Percentiles rank a stretch among this genome's conserved stretches.
Evolutionary conservation across 2,329 filamentous ascomycete genomes (phyloP).

Genomic region (Colletotrichum sansevieriae): DNA sequence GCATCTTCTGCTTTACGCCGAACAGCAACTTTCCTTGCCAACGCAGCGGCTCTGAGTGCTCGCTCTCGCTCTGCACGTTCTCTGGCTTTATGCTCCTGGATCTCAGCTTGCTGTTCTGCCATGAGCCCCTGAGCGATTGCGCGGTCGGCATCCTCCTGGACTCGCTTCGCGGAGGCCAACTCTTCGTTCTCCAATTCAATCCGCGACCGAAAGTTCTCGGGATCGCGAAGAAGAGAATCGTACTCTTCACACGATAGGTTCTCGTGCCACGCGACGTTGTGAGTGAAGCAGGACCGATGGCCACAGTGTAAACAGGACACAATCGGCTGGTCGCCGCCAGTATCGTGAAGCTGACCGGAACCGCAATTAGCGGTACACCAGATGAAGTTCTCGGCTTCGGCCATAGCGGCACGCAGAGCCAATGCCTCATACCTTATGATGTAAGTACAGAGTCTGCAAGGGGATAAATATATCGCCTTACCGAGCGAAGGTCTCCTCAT

Average conservation of each 20-base stretch:
- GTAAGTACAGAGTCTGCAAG: background rate
- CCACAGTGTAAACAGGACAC: conserved; percentile 56
- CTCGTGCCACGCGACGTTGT: conserved; percentile 58
- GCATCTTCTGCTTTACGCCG: conserved; percentile 52
- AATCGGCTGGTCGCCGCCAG: conserved; percentile 54
- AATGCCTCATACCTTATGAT: conserved; percentile 58
- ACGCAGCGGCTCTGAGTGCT: conserved; percentile 46
- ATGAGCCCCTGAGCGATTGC: conserved; percentile 50
- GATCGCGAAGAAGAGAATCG: conserved; percentile 54
- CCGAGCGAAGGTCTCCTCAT: conserved; percentile 57
- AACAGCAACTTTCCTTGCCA: conserved; percentile 36
- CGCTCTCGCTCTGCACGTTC: conserved; percentile 45
- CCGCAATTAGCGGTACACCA: conserved; percentile 67
- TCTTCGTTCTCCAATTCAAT: conserved; percentile 57
- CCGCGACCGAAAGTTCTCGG: conserved; percentile 53
- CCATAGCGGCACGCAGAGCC: conserved; percentile 57
- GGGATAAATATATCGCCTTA: conserved; percentile 44
- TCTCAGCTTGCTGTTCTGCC: conserved; percentile 49
- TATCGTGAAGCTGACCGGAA: conserved; percentile 65
- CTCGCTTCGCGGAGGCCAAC: conserved; percentile 59
- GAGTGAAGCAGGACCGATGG: conserved; percentile 58
- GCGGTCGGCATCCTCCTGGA: conserved; percentile 61
- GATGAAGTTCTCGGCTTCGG: conserved; percentile 59
- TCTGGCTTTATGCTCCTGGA: conserved; percentile 44
- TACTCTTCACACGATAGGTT: conserved; percentile 58